Percentiles rank a stretch among this genome's conserved stretches.
Conservation (phyloP, 2,329 filamentous ascomycete species). For the Curvularia spicifera region DNA sequence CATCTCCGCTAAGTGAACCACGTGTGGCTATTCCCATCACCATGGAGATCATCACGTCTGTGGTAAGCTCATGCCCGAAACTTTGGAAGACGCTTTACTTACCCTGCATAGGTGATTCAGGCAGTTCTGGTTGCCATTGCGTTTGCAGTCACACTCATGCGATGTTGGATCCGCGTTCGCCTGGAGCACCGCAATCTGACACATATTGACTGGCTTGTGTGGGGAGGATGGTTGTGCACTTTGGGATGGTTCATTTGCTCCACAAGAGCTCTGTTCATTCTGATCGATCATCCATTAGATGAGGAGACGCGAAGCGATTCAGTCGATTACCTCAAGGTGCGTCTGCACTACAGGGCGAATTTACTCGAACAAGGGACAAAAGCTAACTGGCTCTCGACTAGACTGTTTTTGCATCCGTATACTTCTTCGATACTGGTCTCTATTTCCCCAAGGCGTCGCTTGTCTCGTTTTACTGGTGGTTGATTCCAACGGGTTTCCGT, state of each 20-base stretch:
- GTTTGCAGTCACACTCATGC: constrained; percentile 21
- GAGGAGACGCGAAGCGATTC: constrained; percentile 26
- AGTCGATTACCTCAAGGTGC: constrained; percentile 24
- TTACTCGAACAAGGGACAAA: background rate
- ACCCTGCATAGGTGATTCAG: constrained; percentile 19
- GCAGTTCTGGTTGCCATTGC: constrained; percentile 24
- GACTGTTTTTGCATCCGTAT: constrained; percentile 29
- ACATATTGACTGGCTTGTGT: constrained; percentile 29
- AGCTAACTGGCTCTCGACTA: constrained; percentile 4
- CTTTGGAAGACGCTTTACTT: background rate
- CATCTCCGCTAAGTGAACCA: background rate
- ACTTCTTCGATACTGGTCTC: constrained; percentile 31
- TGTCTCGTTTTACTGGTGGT: constrained; percentile 34
- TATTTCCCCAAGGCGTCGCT: constrained; percentile 32
- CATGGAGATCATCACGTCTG: constrained; percentile 11
- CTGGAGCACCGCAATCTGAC: constrained; percentile 25
- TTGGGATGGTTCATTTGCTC: constrained; percentile 29
- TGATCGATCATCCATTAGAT: constrained; percentile 23
- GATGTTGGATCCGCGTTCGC: constrained; percentile 26
- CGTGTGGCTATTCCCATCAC: background rate
- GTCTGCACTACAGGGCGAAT: background rate
- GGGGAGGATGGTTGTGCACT: constrained; percentile 29
- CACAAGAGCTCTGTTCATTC: constrained; percentile 23
- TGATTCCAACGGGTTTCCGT: constrained; percentile 29
- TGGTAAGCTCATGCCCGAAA: background rate